These are phyloP conservation scores for Peronospora destructor DNA, from an alignment of 352 stramenopile species.

Conservation along the genomic window DNA sequence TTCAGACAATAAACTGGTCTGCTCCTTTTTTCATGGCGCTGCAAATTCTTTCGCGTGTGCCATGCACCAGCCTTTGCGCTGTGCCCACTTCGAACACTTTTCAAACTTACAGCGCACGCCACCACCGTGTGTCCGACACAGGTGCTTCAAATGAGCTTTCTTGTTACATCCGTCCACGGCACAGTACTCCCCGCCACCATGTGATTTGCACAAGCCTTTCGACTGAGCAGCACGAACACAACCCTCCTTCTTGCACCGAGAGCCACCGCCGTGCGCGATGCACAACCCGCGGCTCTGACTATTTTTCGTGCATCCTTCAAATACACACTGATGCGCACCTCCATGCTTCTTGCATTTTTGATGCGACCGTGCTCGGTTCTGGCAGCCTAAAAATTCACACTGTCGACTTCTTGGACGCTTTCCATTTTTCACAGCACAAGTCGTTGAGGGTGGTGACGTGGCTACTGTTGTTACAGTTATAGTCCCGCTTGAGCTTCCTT, in stretches of 20 bases:
- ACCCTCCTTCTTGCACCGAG: slow-evolving; percentile 67
- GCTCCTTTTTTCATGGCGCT: slow-evolving; percentile 29
- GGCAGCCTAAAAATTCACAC: slow-evolving; percentile 67
- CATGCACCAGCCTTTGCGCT: slow-evolving; percentile 87
- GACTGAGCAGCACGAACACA: slow-evolving; percentile 80
- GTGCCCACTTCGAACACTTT: slow-evolving; percentile 81
- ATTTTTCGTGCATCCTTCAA: slow-evolving; percentile 83
- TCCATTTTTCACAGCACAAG: slow-evolving; percentile 10
- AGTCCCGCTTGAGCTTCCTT: not conserved
- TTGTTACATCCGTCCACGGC: slow-evolving; percentile 76
- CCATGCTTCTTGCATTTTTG: slow-evolving; percentile 88
- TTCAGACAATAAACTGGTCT: slow-evolving; percentile 9
- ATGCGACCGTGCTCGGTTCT: slow-evolving; percentile 74
- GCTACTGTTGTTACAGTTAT: not conserved
- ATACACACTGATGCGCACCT: slow-evolving; percentile 78
- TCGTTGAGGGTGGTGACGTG: slow-evolving; percentile 10
- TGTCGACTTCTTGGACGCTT: slow-evolving; percentile 48
- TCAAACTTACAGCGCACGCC: slow-evolving; percentile 73
- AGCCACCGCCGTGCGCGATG: slow-evolving; percentile 78
- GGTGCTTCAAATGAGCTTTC: slow-evolving; percentile 81
- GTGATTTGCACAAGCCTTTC: slow-evolving; percentile 80
- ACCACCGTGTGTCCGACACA: slow-evolving; percentile 82
- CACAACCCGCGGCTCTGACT: slow-evolving; percentile 81
- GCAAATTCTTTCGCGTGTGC: slow-evolving; percentile 78
- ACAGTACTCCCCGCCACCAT: slow-evolving; percentile 77